Percentiles rank a stretch among this genome's conserved stretches.
Evolutionary conservation across 352 stramenopile species (phyloP).

Genomic region (Phytophthora europaea): DNA sequence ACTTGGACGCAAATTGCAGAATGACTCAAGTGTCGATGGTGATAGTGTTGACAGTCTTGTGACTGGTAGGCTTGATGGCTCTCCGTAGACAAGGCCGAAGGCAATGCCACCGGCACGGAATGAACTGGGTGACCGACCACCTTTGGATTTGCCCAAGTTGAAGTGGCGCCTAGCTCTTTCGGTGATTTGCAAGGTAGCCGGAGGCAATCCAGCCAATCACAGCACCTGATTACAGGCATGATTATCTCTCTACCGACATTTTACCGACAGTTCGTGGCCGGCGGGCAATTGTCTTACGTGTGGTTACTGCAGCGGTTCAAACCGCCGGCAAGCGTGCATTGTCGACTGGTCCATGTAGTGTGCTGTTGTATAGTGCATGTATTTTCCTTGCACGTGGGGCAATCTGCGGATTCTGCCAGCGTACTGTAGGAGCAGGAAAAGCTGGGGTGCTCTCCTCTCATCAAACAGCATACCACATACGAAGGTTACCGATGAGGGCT

Average conservation of each 20-base stretch:
- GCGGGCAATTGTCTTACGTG: neutral
- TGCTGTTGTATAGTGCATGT: neutral
- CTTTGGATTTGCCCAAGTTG: neutral
- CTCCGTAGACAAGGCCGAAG: neutral
- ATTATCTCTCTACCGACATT: neutral
- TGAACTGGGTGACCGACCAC: neutral
- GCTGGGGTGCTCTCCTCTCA: neutral
- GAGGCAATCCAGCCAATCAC: neutral
- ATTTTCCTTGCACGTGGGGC: no score
- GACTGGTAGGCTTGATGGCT: no score
- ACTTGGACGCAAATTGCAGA: slow-evolving; percentile 29
- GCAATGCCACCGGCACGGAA: neutral
- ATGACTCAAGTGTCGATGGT: slow-evolving; percentile 14
- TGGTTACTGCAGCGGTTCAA: neutral
- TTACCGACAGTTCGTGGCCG: neutral
- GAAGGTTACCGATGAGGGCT: neutral
- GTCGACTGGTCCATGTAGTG: neutral
- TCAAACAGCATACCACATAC: neutral
- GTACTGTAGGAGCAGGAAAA: neutral
- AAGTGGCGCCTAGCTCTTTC: neutral
- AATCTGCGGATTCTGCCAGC: neutral
- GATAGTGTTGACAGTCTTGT: no score
- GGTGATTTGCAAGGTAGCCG: neutral
- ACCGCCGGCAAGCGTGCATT: neutral
- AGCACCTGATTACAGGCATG: neutral